Percentiles rank a stretch among this genome's conserved stretches.
Evolutionary conservation across 2,329 filamentous ascomycete species (phyloP).

Genomic region (Stagonosporopsis cucurbitacearum): DNA sequence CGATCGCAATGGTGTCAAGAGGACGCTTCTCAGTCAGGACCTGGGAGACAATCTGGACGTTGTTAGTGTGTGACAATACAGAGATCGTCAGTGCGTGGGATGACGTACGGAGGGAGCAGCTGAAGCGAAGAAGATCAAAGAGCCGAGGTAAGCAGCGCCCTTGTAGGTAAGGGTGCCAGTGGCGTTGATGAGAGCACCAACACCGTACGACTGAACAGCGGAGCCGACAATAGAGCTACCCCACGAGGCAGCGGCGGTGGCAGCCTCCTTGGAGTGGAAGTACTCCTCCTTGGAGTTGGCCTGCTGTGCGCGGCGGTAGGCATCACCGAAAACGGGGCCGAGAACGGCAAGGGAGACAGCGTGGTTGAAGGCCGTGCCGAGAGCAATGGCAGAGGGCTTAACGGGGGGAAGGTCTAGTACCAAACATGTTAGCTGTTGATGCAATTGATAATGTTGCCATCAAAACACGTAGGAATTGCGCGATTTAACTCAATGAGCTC

Average conservation of each 20-base stretch:
- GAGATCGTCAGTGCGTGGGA: background rate
- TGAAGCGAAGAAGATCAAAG: slow-evolving; percentile 88
- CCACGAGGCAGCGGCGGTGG: slow-evolving; percentile 85
- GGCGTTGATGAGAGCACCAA: slow-evolving; percentile 85
- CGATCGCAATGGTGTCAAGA: slow-evolving; percentile 86
- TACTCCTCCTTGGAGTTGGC: slow-evolving; percentile 98
- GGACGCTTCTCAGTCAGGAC: slow-evolving; percentile 91
- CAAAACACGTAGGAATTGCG: slow-evolving; percentile 21
- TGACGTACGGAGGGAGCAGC: slow-evolving; percentile 81
- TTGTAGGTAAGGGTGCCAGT: slow-evolving; percentile 96
- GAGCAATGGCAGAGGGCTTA: slow-evolving; percentile 96
- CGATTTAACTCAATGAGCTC: slow-evolving; percentile 2
- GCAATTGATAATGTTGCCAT: slow-evolving; percentile 9
- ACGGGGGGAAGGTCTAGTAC: slow-evolving; percentile 74
- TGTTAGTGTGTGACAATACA: slow-evolving; percentile 26
- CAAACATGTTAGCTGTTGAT: slow-evolving; percentile 25
- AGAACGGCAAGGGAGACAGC: slow-evolving; percentile 86
- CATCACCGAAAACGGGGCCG: slow-evolving; percentile 88
- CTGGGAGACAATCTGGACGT: slow-evolving; percentile 77
- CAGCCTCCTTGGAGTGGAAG: slow-evolving; percentile 88
- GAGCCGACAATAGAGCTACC: slow-evolving; percentile 89
- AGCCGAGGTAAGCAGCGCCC: slow-evolving; percentile 92
- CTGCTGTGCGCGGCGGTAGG: slow-evolving; percentile 89
- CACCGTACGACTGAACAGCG: slow-evolving; percentile 85
- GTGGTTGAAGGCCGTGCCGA: slow-evolving; percentile 96